Base-by-base conservation (phyloP, 148 eudicot genomes). In the Beta vulgaris region DNA sequence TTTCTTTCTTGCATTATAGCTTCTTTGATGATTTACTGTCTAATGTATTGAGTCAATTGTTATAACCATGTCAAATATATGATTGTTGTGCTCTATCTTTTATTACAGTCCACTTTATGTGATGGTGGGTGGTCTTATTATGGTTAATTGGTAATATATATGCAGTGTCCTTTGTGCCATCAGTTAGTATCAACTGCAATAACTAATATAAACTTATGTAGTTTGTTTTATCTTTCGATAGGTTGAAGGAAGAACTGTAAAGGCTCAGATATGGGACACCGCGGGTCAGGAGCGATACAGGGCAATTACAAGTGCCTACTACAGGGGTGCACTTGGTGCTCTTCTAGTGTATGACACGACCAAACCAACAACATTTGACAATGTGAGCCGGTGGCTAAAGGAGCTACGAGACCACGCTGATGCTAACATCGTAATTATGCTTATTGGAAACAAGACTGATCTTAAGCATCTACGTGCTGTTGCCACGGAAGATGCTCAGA, bases 201-300 rank as follows among this genome's bases (percentile, higher is more conserved):
- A 53, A 3, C 26, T 19, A 19, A 8, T 53, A 15, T 53, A n/a
- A 53, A 53, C 28, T 53, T 31, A 14, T 18, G 34, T 60, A n/a
- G 18, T 32, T 0, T 31, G 16, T 16, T 13, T 25, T 25, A 0
- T 1, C 1, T 8, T 2, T 60, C 32, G n/a, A 15, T 16, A 60
- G 65, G 65, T 60, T 60, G 65, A 60, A 60, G 65, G 65, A 60
- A 60, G 65, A 32, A 60, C 65, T 6, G 65, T 60, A 23, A 60
- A 60, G 65, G 65, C 65, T 60, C 65, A 60, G 65, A 60, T 60
- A 60, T 60, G 65, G 65, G 65, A 60, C 65, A 60, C 65, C 4
- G 65, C 65, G 3, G 65, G 65, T 60, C 65, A 60, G 32, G 65
- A 60, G 36, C 65, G 65, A 31, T 60, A 60, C 39, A 60, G 65